A percentile compares a stretch with the other conserved stretches of the same genome.
phyloP scores from a whole-genome alignment of 176 grass and related monocot genomes.

The Carex pumila region DNA sequence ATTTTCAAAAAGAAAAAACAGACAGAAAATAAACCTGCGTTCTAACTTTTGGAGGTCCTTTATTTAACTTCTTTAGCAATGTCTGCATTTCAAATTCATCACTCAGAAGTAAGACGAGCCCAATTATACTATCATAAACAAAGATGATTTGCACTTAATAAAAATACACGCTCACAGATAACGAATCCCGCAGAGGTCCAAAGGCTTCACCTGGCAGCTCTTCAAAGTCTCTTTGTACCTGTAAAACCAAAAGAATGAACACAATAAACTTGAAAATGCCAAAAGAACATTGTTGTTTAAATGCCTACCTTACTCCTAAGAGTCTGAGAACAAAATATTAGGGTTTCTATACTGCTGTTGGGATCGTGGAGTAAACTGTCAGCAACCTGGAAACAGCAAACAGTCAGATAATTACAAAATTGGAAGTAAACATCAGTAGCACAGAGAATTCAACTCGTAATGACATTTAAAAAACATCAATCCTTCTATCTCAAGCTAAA shows the following conservation, averaged over 20 bases:
- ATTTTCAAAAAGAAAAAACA: not conserved
- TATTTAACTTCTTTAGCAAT: slow-evolving; percentile 81
- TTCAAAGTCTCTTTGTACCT: slow-evolving; percentile 99
- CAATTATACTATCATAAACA: not conserved
- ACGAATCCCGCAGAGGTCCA: slow-evolving; percentile 67
- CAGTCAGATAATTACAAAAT: not conserved
- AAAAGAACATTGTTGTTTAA: slow-evolving; percentile 7
- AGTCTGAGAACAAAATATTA: slow-evolving; percentile 98
- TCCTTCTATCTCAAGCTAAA: not conserved
- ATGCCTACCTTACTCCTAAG: slow-evolving; percentile 89
- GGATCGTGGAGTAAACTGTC: slow-evolving; percentile 94
- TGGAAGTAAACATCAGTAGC: slow-evolving; percentile 9
- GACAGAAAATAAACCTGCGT: slow-evolving; percentile 52
- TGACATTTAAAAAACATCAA: not conserved
- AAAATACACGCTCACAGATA: slow-evolving; percentile 61
- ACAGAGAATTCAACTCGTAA: not conserved
- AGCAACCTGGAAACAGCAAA: slow-evolving; percentile 50
- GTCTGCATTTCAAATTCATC: slow-evolving; percentile 35
- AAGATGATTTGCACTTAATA: not conserved
- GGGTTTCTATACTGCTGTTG: slow-evolving; percentile 89
- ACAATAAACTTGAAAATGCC: not conserved
- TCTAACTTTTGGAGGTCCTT: slow-evolving; percentile 90
- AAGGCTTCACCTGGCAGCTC: slow-evolving; percentile 90
- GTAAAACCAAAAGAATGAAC: slow-evolving; percentile 24
- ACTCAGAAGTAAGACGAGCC: not conserved